phyloP scores from a whole-genome alignment of 73 alveolate genomes.

The Paramecium pentaurelia region DNA sequence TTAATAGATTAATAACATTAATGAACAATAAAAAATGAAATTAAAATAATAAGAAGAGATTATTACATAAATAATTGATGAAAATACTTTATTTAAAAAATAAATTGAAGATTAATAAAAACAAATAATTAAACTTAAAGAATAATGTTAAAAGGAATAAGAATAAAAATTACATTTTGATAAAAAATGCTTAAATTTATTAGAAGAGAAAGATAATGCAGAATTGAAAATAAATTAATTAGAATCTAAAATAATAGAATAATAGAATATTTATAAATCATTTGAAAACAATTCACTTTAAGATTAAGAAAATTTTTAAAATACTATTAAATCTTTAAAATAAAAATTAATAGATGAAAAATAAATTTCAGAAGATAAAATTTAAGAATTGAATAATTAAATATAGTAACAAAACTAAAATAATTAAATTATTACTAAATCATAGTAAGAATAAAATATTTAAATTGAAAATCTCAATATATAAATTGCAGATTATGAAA shows the following conservation, averaged over 20 bases:
- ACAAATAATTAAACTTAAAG: neutral
- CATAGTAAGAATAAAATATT: neutral
- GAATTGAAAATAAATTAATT: neutral
- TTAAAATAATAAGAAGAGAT: neutral
- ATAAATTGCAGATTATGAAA: neutral
- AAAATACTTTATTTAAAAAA: neutral
- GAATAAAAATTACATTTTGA: neutral
- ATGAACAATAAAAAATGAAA: neutral
- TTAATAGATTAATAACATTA: neutral
- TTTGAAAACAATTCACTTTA: neutral
- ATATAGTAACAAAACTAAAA: neutral
- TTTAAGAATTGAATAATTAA: neutral
- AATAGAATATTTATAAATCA: neutral
- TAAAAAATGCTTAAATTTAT: neutral
- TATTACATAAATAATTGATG: neutral
- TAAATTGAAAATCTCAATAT: neutral
- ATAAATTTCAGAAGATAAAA: neutral
- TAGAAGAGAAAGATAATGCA: neutral
- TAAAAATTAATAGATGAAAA: neutral
- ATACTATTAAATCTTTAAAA: neutral
- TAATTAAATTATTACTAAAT: neutral
- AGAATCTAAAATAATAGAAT: neutral
- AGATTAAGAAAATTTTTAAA: neutral
- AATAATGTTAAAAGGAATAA: neutral
- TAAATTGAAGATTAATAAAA: neutral